A percentile compares a stretch with the other conserved stretches of the same genome.
phyloP scores from a whole-genome alignment of 2,329 filamentous ascomycete genomes.

The Calonectria pseudoturangicola region DNA sequence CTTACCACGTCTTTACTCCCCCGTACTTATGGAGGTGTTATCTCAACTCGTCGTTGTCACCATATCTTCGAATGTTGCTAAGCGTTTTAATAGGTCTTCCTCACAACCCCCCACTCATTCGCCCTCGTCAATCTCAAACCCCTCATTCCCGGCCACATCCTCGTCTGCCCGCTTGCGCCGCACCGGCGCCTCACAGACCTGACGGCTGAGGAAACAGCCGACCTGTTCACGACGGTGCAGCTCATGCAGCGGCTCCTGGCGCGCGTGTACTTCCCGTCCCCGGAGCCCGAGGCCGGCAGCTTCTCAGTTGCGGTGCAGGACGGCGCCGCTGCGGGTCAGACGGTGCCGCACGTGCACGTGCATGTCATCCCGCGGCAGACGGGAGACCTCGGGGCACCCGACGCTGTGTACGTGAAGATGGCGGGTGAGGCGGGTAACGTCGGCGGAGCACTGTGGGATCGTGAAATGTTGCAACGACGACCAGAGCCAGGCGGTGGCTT shows the following conservation, averaged over 20 bases:
- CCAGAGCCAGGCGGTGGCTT: conserved; percentile 75
- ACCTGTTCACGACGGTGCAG: conserved; percentile 92
- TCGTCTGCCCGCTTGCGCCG: conserved; percentile 84
- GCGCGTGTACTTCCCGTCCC: conserved; percentile 72
- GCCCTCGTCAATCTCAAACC: conserved; percentile 97
- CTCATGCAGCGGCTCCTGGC: conserved; percentile 86
- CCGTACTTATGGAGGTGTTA: neutral
- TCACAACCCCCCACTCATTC: conserved; percentile 86
- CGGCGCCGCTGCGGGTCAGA: conserved; percentile 92
- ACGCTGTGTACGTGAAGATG: conserved; percentile 88
- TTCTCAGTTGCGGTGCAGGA: conserved; percentile 98
- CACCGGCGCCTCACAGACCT: conserved; percentile 87
- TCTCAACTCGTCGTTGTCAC: conserved; percentile 5
- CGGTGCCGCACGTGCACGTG: conserved; percentile 93
- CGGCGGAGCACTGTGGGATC: conserved; percentile 80
- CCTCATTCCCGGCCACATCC: conserved; percentile 92
- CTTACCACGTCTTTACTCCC: neutral
- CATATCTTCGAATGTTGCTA: neutral
- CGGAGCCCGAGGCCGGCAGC: conserved; percentile 77
- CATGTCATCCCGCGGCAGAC: conserved; percentile 87
- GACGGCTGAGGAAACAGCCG: conserved; percentile 80
- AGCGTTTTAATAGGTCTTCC: conserved; percentile 82
- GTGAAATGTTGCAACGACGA: conserved; percentile 56
- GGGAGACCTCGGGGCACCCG: conserved; percentile 72
- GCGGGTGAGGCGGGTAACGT: conserved; percentile 91